These are phyloP conservation scores for Salmacisia buchloeana DNA, from an alignment of 1,284 basidiomycete species.

Conservation along the genomic window DNA sequence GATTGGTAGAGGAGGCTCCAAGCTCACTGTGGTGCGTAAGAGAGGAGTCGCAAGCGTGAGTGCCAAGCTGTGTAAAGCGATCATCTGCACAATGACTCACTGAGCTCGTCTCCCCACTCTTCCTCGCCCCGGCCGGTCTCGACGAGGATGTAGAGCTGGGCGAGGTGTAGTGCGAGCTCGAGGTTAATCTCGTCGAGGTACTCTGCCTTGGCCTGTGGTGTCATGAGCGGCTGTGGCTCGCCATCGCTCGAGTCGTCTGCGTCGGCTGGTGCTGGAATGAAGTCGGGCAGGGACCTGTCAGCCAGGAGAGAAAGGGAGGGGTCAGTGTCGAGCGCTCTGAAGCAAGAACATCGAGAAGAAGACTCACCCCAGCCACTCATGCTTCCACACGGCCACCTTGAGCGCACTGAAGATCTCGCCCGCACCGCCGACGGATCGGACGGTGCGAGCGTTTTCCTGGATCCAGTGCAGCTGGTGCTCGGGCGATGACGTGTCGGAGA, in stretches of 20 bases:
- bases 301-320: neutral
- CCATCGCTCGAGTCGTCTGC: slow-evolving; percentile 16
- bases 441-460: slow-evolving; percentile 82
- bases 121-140: slow-evolving; percentile 41
- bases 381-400: slow-evolving; percentile 81
- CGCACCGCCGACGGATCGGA: slow-evolving; percentile 77
- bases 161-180: slow-evolving; percentile 45
- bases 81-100: neutral
- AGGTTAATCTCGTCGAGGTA: slow-evolving; percentile 49
- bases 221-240: slow-evolving; percentile 32
- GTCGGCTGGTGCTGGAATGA: slow-evolving; percentile 25
- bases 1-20: slow-evolving; percentile 88
- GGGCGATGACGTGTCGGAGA: slow-evolving; percentile 80
- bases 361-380: slow-evolving; percentile 58
- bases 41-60: neutral
- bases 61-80: neutral
- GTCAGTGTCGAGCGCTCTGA: slow-evolving; percentile 49
- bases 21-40: slow-evolving; percentile 49
- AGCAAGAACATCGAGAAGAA: neutral
- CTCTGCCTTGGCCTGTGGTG: slow-evolving; percentile 43
- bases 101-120: slow-evolving; percentile 43
- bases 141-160: slow-evolving; percentile 48
- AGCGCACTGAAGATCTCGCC: slow-evolving; percentile 77
- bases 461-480: slow-evolving; percentile 95
- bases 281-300: slow-evolving; percentile 41